Conservation (phyloP, 371 early-diverging fungal species). For the Conidiobolus incongruus region DNA sequence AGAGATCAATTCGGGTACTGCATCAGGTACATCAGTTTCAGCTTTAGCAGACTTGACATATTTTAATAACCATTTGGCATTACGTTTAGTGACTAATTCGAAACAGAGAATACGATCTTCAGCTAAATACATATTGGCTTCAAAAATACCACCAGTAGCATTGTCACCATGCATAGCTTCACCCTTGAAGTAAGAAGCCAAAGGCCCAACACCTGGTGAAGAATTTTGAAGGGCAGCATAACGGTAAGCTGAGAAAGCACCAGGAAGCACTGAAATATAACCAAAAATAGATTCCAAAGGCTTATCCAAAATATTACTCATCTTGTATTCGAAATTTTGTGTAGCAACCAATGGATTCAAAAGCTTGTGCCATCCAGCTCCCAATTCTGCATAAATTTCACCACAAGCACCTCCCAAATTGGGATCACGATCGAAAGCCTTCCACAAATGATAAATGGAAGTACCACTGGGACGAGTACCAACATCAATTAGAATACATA, state of each 20-base stretch:
- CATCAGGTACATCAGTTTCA: conserved; percentile 46
- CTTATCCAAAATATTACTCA: conserved; percentile 66
- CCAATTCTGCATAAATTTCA: conserved; percentile 33
- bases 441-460: conserved; percentile 44
- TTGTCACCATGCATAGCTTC: conserved; percentile 19
- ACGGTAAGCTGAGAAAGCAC: conserved; percentile 47
- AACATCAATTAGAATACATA: conserved; percentile 54
- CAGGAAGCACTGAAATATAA: conserved; percentile 59
- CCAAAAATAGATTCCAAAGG: conserved; percentile 64
- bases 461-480: conserved; percentile 34
- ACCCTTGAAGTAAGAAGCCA: conserved; percentile 38
- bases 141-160: conserved; percentile 22
- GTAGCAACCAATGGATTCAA: conserved; percentile 52
- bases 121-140: conserved; percentile 54
- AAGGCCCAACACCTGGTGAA: conserved; percentile 27
- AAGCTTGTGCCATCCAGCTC: conserved; percentile 22
- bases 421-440: conserved; percentile 29
- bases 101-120: conserved; percentile 59
- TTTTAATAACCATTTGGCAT: conserved; percentile 33
- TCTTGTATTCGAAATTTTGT: conserved; percentile 72
- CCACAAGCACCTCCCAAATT: conserved; percentile 61
- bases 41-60: conserved; percentile 45
- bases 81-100: conserved; percentile 40
- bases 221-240: conserved; percentile 26
- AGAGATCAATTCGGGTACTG: conserved; percentile 36